Conservation (phyloP, 176 grass and related monocot species). For the Lolium perenne region DNA sequence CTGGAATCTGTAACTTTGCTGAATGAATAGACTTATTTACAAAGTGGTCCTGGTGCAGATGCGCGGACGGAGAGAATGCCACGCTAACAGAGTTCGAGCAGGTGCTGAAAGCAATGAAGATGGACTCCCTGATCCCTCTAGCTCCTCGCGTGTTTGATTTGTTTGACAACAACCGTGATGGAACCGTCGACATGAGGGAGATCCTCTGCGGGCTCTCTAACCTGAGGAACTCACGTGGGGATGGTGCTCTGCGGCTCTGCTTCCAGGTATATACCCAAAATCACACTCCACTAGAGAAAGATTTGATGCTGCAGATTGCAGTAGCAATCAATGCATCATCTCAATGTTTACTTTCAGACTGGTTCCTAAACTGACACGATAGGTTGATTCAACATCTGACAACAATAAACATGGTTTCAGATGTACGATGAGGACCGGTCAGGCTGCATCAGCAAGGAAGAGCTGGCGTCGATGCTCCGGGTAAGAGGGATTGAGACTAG, state of each 20-base stretch:
- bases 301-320: not conserved
- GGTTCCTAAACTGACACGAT: not conserved
- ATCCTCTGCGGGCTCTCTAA: constrained; percentile 70
- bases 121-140: constrained; percentile 61
- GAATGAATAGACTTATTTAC: not conserved
- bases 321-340: not conserved
- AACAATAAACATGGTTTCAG: constrained; percentile 32
- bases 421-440: constrained; percentile 74
- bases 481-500: constrained; percentile 24
- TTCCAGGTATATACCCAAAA: constrained; percentile 59
- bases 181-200: constrained; percentile 83
- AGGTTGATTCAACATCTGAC: not conserved
- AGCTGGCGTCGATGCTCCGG: constrained; percentile 76
- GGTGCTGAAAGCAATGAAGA: constrained; percentile 72
- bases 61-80: constrained; percentile 70
- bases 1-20: not conserved
- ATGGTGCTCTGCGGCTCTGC: constrained; percentile 63
- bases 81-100: constrained; percentile 67
- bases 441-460: constrained; percentile 79
- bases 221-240: constrained; percentile 67
- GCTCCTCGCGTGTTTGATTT: constrained; percentile 70
- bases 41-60: constrained; percentile 51
- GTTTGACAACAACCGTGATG: constrained; percentile 79
- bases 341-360: not conserved
- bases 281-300: not conserved